Evolutionary conservation across 1,284 basidiomycete genomes (phyloP).

Genomic region (Boletus hoseneyae): DNA sequence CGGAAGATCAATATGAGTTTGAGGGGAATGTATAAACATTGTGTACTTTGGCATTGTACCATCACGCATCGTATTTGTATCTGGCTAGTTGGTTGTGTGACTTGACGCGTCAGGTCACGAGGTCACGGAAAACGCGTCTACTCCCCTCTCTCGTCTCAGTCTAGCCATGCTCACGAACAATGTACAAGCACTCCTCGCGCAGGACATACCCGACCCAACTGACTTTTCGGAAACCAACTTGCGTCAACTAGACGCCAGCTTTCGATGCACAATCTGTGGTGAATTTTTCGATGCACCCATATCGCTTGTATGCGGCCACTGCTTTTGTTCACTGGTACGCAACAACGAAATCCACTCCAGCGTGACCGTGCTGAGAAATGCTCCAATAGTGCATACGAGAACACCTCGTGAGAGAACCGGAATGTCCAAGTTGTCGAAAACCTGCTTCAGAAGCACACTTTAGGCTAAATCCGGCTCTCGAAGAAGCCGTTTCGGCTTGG

Average conservation of each 20-base stretch:
- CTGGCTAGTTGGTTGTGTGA: slow-evolving; percentile 12
- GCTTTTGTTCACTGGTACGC: slow-evolving; percentile 72
- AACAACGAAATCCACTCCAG: not conserved
- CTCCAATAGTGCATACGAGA: slow-evolving; percentile 59
- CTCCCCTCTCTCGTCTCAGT: not conserved
- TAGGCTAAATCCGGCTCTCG: slow-evolving; percentile 55
- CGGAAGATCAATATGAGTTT: slow-evolving; percentile 48
- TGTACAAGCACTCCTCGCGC: slow-evolving; percentile 28
- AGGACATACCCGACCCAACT: slow-evolving; percentile 58
- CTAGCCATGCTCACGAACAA: slow-evolving; percentile 27
- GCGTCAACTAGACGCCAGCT: slow-evolving; percentile 55
- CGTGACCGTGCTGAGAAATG: slow-evolving; percentile 2
- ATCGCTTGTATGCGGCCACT: slow-evolving; percentile 67
- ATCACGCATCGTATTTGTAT: slow-evolving; percentile 16
- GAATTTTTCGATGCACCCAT: slow-evolving; percentile 71
- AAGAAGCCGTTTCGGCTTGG: slow-evolving; percentile 62
- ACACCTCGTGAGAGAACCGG: slow-evolving; percentile 50
- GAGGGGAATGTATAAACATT: slow-evolving; percentile 41
- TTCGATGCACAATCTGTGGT: slow-evolving; percentile 69
- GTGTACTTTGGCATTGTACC: slow-evolving; percentile 25
- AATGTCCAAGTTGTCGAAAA: slow-evolving; percentile 66
- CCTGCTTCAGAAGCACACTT: slow-evolving; percentile 54
- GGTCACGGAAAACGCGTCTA: slow-evolving; percentile 22
- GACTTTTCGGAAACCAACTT: slow-evolving; percentile 65
- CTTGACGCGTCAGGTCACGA: slow-evolving; percentile 28